phyloP scores from a whole-genome alignment of 225 moss, liverwort and hornwort genomes.

The Polytrichum formosum region DNA sequence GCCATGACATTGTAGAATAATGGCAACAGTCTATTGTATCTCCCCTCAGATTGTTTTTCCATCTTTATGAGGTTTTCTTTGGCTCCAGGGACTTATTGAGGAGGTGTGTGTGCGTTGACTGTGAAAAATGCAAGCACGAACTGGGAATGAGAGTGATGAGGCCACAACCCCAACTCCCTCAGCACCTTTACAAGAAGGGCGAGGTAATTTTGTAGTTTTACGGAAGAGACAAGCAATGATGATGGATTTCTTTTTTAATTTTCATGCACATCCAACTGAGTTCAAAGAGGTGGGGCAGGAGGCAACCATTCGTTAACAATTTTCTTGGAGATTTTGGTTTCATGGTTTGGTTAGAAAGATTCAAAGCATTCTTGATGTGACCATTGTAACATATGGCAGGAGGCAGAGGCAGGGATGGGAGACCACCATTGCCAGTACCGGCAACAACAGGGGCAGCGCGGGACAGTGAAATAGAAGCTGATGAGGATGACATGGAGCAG shows the following conservation, averaged over 20 bases:
- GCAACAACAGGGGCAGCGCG: slow-evolving; percentile 30
- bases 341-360: too few species aligned
- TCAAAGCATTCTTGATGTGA: too few species aligned
- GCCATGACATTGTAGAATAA: too few species aligned
- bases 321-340: slow-evolving; percentile 1
- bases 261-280: not conserved
- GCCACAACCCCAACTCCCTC: slow-evolving; percentile 22
- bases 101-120: not conserved
- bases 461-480: slow-evolving; percentile 40
- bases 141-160: slow-evolving; percentile 44
- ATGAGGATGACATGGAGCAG: slow-evolving; percentile 43
- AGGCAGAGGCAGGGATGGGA: slow-evolving; percentile 42
- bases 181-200: slow-evolving; percentile 27
- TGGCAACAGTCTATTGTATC: too few species aligned
- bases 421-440: slow-evolving; percentile 33
- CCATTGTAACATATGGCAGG: slow-evolving; percentile 15
- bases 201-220: slow-evolving; percentile 26
- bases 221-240: not conserved
- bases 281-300: not conserved
- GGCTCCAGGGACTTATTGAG: not conserved
- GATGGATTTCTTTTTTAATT: not conserved
- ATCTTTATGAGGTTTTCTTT: not conserved
- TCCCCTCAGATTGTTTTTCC: too few species aligned
- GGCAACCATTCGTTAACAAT: not conserved
- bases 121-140: slow-evolving; percentile 45